A percentile compares a stretch with the other conserved stretches of the same genome.
phyloP scores from a whole-genome alignment of 345 rosid species.

The Populus alba region DNA sequence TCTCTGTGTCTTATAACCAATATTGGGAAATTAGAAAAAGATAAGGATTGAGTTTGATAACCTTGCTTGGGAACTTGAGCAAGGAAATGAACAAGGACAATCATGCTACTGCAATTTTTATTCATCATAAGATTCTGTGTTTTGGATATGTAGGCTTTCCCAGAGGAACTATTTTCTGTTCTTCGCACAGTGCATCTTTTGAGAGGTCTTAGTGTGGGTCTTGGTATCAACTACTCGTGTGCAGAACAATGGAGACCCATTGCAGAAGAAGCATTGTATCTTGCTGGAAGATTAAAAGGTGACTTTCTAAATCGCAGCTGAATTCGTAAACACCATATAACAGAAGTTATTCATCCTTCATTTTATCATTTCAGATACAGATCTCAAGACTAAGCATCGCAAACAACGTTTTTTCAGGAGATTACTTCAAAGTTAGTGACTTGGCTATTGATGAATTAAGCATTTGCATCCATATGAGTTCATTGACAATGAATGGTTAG shows the following conservation, averaged over 20 bases:
- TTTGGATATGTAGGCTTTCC: conserved; percentile 55
- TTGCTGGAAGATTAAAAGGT: conserved; percentile 76
- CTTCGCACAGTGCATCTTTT: conserved; percentile 79
- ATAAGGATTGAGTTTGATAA: neutral
- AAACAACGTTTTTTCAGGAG: conserved; percentile 26
- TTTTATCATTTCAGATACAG: conserved; percentile 25
- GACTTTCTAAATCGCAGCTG: neutral
- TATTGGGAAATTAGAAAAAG: neutral
- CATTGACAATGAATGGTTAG: neutral
- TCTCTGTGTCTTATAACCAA: neutral
- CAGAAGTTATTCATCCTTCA: neutral
- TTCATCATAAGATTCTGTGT: neutral
- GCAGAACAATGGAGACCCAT: conserved; percentile 84
- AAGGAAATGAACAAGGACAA: neutral
- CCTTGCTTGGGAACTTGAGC: neutral
- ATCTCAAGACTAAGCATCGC: conserved; percentile 23
- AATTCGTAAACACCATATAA: neutral
- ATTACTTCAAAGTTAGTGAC: conserved; percentile 33
- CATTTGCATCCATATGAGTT: neutral
- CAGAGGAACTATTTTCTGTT: conserved; percentile 85
- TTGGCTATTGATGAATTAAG: neutral
- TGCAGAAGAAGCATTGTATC: conserved; percentile 76
- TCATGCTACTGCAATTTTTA: neutral
- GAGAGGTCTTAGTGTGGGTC: conserved; percentile 92
- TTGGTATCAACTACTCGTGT: conserved; percentile 77